These are phyloP conservation scores for Mycena sp. DNA, from an alignment of 1,284 basidiomycete species.

Conservation along the genomic window DNA sequence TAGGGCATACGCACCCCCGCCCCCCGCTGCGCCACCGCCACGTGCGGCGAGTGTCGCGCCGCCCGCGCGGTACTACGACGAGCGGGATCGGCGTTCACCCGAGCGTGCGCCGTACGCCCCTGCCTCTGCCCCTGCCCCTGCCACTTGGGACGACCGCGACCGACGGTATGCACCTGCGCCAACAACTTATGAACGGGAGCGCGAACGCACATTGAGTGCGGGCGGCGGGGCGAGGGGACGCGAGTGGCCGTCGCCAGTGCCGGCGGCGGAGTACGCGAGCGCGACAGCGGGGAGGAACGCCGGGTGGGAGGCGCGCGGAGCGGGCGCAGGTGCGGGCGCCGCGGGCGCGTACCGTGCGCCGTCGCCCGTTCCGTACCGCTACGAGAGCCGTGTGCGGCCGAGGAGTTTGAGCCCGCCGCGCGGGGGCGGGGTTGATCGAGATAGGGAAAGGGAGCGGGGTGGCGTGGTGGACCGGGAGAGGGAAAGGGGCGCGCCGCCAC, in stretches of 20 bases:
- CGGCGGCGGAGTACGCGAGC: slow-evolving; percentile 2
- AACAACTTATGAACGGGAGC: slow-evolving; percentile 16
- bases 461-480: not conserved
- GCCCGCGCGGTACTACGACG: slow-evolving; percentile 22
- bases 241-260: slow-evolving; percentile 3
- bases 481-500: slow-evolving; percentile 8
- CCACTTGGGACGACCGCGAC: slow-evolving; percentile 21
- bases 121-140: no score
- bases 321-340: not conserved
- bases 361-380: slow-evolving; percentile 6
- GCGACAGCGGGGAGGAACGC: slow-evolving; percentile 2
- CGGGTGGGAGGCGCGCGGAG: slow-evolving; percentile 12
- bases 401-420: slow-evolving; percentile 23
- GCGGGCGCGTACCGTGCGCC: slow-evolving; percentile 5
- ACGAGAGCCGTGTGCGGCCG: slow-evolving; percentile 18
- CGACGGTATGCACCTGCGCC: slow-evolving; percentile 1
- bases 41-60: slow-evolving; percentile 5
- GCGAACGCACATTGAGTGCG: not conserved
- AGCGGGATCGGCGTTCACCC: slow-evolving; percentile 9
- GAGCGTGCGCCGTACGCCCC: not conserved
- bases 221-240: not conserved
- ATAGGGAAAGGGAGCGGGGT: no score
- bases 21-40: not conserved
- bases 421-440: not conserved
- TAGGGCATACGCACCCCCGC: slow-evolving; percentile 6